phyloP scores from a whole-genome alignment of 1,139 yeast species.

The Hemisphaericaspora xylofermentans region DNA sequence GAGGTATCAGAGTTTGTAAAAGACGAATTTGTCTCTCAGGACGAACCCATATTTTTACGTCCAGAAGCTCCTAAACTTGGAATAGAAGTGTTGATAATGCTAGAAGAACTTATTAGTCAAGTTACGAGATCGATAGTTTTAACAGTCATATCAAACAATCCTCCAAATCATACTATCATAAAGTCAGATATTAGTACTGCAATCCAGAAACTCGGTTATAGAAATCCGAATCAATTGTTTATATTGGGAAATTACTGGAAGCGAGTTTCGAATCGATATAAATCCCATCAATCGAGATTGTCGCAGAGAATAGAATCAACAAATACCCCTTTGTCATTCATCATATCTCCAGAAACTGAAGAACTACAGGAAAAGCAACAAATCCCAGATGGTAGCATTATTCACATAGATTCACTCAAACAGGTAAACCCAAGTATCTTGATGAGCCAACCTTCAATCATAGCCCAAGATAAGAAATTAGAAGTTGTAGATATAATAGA shows the following conservation, averaged over 20 bases:
- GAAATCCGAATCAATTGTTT: constrained; percentile 2
- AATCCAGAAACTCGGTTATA: constrained; percentile 3
- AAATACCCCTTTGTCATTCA: not conserved
- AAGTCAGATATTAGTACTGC: constrained; percentile 4
- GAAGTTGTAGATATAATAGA: constrained; percentile 2
- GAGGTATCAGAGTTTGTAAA: not conserved
- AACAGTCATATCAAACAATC: not conserved
- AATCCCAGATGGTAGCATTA: not conserved
- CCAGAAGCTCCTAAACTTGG: constrained; percentile 4
- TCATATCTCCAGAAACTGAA: constrained; percentile 5
- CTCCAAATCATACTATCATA: not conserved
- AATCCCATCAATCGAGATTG: not conserved
- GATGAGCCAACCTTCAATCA: not conserved
- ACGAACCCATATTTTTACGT: not conserved
- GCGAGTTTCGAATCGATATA: not conserved
- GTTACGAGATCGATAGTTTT: constrained; percentile 7
- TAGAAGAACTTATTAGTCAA: constrained; percentile 8
- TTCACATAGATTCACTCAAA: constrained; percentile 1
- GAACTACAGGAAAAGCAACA: not conserved
- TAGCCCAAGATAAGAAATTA: not conserved
- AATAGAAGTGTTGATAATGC: constrained; percentile 8
- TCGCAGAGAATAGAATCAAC: not conserved
- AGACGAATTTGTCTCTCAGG: too few relatives aligned
- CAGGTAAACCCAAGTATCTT: not conserved
- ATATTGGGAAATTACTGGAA: constrained; percentile 1